These are phyloP conservation scores for Clonostachys byssicola DNA, from an alignment of 2,329 filamentous ascomycete species.

Conservation along the genomic window DNA sequence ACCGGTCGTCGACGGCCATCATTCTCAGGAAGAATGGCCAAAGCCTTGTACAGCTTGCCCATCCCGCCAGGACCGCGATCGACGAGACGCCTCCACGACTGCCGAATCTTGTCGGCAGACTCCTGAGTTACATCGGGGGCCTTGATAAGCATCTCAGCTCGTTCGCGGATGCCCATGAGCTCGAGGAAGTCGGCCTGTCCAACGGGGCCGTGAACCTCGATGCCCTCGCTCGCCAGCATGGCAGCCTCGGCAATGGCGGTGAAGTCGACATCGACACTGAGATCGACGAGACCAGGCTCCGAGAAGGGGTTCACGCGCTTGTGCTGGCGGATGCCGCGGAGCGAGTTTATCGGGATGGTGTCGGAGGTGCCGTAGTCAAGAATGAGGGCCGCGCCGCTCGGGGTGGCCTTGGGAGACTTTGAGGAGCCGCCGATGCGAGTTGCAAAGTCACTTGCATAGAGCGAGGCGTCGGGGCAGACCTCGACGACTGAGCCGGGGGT, in stretches of 20 bases:
- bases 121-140: slow-evolving; percentile 32
- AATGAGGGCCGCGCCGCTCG: slow-evolving; percentile 86
- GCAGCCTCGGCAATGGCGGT: slow-evolving; percentile 79
- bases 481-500: slow-evolving; percentile 73
- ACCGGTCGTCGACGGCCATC: slow-evolving; percentile 72
- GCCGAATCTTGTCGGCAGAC: slow-evolving; percentile 59
- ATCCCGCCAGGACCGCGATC: slow-evolving; percentile 80
- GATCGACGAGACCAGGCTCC: slow-evolving; percentile 76
- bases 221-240: slow-evolving; percentile 66
- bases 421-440: slow-evolving; percentile 71
- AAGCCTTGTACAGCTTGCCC: slow-evolving; percentile 90
- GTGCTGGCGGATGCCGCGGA: slow-evolving; percentile 84
- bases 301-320: slow-evolving; percentile 73
- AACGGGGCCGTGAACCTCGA: slow-evolving; percentile 91
- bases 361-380: slow-evolving; percentile 86
- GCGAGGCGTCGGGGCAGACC: slow-evolving; percentile 80
- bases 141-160: slow-evolving; percentile 64
- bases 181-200: slow-evolving; percentile 78
- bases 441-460: slow-evolving; percentile 79
- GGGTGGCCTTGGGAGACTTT: slow-evolving; percentile 47
- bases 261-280: slow-evolving; percentile 94
- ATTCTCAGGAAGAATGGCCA: slow-evolving; percentile 85
- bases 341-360: slow-evolving; percentile 79
- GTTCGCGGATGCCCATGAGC: slow-evolving; percentile 77
- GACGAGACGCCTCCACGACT: slow-evolving; percentile 77